Base-by-base conservation (phyloP, 2,329 filamentous ascomycete species). In the Rachicladosporium sp. region DNA sequence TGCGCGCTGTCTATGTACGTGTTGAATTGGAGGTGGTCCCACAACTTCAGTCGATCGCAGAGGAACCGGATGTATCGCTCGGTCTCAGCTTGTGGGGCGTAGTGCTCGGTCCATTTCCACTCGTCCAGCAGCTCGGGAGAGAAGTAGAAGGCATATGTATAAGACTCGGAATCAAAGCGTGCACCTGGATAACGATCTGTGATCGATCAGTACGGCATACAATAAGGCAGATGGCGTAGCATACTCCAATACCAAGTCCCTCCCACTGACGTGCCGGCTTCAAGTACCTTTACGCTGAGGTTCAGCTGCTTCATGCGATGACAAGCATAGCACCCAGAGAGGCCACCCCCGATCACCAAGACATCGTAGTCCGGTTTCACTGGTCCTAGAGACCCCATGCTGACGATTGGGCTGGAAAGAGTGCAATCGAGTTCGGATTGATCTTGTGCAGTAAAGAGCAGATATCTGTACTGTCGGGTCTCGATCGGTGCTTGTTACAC, bases 51-150 rank as follows among this genome's bases (percentile, higher is more conserved):
- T 27, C 23, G 23, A 27, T 67, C 59, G 5, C 67, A 65, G 3
- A 70, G 64, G 21, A 56, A 57, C 37, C 67, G 60, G 12, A 73
- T 64, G 44, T 74, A 73, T 7, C 60, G 53, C 29, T 63, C 63
- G 27, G 73, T 71, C 50, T 75, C 71, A 19, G 47, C 47, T 19
- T 54, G 53, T 7, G 46, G 44, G 8, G 56, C 51, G 33, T 55
- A 59, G 27, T 58, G 56, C 30, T 60, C 58, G 4, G 54, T 56
- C 36, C 62, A 67, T 40, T 59, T 47, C 59, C 64, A 68, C 40
- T 65, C 63, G 31, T 64, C 56, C 10, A 67, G 52, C 4, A 65
- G 43, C 12, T 63, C 62, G 45, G 66, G 55, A 9, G 57, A 57
- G 43, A 67, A 64, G 8, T 60, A 61, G 35, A 67, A 64, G 36